Evolutionary conservation across 257 asterid species (phyloP), one percentile per base, ranked within the genome.

Genomic region (Rauvolfia tetraphylla): DNA sequence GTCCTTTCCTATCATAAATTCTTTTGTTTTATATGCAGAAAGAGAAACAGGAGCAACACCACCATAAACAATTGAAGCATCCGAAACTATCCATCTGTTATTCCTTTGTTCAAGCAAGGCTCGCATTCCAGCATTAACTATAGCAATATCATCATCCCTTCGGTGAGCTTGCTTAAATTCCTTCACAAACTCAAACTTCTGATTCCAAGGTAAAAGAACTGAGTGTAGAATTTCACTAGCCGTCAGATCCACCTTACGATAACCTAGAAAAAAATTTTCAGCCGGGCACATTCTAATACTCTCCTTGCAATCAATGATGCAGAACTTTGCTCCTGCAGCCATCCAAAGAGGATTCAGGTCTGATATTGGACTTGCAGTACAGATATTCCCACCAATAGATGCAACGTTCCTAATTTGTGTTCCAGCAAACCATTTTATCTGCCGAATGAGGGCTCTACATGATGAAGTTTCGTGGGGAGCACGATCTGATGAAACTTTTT

Each of bases 361-460:
- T 31, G 99, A 95, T 84, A 92, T 95, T 74, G 99, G 99, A 85
- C 99, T 95, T 2, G 99, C 99, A 72, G 98, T 92, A 80, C 98
- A 95, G 74, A 95, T 91, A 88, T 95, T 95, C 73, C 99, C 99
- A 78, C 99, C 99, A 63, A 95, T 79, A 48, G 98, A 92, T 71
- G 93, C 99, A 79, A 85, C 83, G 73, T 95, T 95, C 80, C 90
- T 88, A 81, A 95, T 91, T 79, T 95, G 99, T 62, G 88, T 85
- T 79, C 99, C 99, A 75, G 99, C 98, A 86, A 92, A 95, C 98
- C 98, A 95, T 85, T 91, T 92, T 66, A 92, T 70, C 80, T 92
- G 99, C 74, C 87, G 90, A 62, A 91, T 85, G 57, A 95, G 75
- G 29, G 99, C 83, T 81, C 90, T 86, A 79, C 98, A 92, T 29